Conservation (phyloP, 2,329 filamentous ascomycete genomes). For the Neofusicoccum kwambonambiense region DNA sequence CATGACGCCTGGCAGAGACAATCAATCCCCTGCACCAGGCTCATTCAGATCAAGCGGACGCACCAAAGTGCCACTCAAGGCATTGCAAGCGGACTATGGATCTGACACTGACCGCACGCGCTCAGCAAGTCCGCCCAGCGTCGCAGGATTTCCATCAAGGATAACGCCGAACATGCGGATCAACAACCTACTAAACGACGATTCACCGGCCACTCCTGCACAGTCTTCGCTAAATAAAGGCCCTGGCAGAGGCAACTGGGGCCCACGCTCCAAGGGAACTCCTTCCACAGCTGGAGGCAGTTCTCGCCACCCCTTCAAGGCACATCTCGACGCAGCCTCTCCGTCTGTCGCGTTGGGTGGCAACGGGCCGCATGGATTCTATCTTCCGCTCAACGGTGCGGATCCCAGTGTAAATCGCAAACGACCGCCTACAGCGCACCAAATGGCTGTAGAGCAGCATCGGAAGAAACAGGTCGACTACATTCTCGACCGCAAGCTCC, state of each 20-base stretch:
- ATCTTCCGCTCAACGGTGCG: slow-evolving; percentile 53
- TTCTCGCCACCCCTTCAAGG: slow-evolving; percentile 28
- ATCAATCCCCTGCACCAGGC: slow-evolving; percentile 39
- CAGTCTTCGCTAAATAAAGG: slow-evolving; percentile 36
- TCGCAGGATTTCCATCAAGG: slow-evolving; percentile 30
- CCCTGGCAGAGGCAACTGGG: slow-evolving; percentile 51
- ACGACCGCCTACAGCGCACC: slow-evolving; percentile 76
- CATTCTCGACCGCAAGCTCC: slow-evolving; percentile 72
- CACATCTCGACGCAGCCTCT: slow-evolving; percentile 13
- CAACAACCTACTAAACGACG: slow-evolving; percentile 50
- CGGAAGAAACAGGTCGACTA: slow-evolving; percentile 77
- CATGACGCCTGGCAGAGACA: slow-evolving; percentile 38
- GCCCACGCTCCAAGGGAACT: slow-evolving; percentile 34
- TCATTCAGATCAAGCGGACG: slow-evolving; percentile 29
- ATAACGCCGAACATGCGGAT: slow-evolving; percentile 47
- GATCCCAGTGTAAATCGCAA: slow-evolving; percentile 53
- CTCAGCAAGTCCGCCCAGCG: slow-evolving; percentile 43
- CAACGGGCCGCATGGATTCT: slow-evolving; percentile 54
- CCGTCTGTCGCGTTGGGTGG: slow-evolving; percentile 27
- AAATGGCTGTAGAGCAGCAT: slow-evolving; percentile 77
- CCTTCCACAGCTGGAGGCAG: slow-evolving; percentile 24
- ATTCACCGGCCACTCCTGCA: slow-evolving; percentile 33
- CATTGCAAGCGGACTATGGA: slow-evolving; percentile 35
- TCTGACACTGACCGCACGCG: slow-evolving; percentile 49
- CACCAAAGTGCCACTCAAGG: slow-evolving; percentile 24